These are phyloP conservation scores for Stagonosporopsis tanaceti DNA, from an alignment of 2,329 filamentous ascomycete genomes.

Conservation along the genomic window DNA sequence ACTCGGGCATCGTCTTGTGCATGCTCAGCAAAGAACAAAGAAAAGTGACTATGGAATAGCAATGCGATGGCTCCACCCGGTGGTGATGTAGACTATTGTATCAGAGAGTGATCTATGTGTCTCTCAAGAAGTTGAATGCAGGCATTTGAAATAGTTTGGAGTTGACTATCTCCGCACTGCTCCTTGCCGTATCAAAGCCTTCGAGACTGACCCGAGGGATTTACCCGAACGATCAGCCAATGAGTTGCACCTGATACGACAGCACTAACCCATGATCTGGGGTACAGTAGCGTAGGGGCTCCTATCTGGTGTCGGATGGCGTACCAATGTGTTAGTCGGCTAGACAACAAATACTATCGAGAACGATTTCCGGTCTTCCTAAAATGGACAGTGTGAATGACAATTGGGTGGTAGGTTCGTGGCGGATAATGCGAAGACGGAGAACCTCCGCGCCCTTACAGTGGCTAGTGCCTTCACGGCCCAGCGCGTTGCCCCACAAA, in stretches of 20 bases:
- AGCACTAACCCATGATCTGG: neutral
- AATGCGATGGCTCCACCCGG: neutral
- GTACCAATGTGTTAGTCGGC: conserved; percentile 1
- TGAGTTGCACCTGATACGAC: neutral
- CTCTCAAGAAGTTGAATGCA: neutral
- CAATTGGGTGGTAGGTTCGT: neutral
- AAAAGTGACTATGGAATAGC: neutral
- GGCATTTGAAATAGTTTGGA: conserved; percentile 4
- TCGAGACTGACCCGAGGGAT: neutral
- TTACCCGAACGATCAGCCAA: conserved; percentile 2
- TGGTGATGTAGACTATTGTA: neutral
- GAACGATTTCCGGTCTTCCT: neutral
- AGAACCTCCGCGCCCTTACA: neutral
- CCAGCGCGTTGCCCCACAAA: neutral
- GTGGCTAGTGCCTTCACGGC: neutral
- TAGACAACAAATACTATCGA: conserved; percentile 5
- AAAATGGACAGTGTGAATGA: neutral
- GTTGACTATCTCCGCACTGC: neutral
- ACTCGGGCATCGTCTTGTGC: conserved; percentile 1
- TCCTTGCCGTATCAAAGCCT: neutral
- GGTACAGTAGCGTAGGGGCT: conserved; percentile 1
- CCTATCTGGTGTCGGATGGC: conserved; percentile 7
- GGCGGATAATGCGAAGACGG: conserved; percentile 1
- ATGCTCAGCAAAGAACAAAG: neutral
- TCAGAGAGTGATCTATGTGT: neutral